phyloP scores from a whole-genome alignment of 306 rosid species.

The Morella rubra region DNA sequence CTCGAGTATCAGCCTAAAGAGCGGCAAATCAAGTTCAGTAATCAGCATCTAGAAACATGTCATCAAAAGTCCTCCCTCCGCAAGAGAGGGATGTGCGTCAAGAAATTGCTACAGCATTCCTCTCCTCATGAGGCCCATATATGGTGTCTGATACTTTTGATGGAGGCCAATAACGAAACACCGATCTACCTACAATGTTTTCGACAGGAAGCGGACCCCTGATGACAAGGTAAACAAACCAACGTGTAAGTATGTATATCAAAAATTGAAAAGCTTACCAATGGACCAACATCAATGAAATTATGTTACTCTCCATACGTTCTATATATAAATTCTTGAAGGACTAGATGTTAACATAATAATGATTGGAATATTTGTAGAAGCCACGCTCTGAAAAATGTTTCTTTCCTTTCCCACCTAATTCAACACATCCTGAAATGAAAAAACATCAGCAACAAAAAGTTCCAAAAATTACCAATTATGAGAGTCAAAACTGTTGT shows the following conservation, averaged over 20 bases:
- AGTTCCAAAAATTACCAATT: constrained; percentile 64
- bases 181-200: constrained; percentile 88
- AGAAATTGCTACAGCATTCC: constrained; percentile 50
- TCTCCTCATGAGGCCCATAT: constrained; percentile 29
- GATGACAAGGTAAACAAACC: constrained; percentile 27
- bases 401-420: constrained; percentile 22
- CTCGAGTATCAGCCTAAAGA: constrained; percentile 33
- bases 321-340: neutral
- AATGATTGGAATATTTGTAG: constrained; percentile 27
- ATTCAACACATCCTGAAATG: constrained; percentile 10
- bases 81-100: constrained; percentile 39
- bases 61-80: constrained; percentile 29
- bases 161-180: constrained; percentile 96
- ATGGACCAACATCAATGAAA: neutral
- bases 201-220: constrained; percentile 97
- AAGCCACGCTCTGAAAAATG: constrained; percentile 12
- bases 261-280: neutral
- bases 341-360: constrained; percentile 32
- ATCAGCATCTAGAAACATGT: constrained; percentile 25
- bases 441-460: constrained; percentile 27
- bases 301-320: neutral
- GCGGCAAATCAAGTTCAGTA: constrained; percentile 12
- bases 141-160: constrained; percentile 53
- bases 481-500: constrained; percentile 91
- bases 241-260: constrained; percentile 18